Evolutionary conservation across 345 rosid genomes (phyloP).

Genomic region (Mangifera indica): DNA sequence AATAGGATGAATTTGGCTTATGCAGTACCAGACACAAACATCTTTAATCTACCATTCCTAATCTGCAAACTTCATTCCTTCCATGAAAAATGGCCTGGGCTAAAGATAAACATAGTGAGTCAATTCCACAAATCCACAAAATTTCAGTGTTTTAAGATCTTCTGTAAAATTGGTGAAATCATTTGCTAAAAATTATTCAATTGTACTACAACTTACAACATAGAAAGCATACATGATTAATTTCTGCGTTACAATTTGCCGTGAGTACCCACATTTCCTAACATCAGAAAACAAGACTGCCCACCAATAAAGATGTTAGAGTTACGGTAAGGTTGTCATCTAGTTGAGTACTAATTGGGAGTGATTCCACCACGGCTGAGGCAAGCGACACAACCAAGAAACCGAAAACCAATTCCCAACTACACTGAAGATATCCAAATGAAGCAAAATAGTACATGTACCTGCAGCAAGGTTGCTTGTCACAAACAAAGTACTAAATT

Average conservation of each 20-base stretch:
- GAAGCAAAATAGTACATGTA: slow-evolving; percentile 69
- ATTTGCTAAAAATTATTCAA: neutral
- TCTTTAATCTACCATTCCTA: too few relatives aligned
- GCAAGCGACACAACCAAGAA: slow-evolving; percentile 66
- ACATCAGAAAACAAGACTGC: slow-evolving; percentile 49
- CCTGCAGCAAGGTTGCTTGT: slow-evolving; percentile 35
- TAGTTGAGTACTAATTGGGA: slow-evolving; percentile 68
- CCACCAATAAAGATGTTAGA: slow-evolving; percentile 57
- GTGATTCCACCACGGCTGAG: slow-evolving; percentile 80
- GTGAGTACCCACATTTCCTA: neutral
- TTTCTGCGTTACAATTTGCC: neutral
- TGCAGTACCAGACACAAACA: too few relatives aligned
- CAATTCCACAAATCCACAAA: neutral
- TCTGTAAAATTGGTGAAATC: neutral
- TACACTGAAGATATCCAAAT: slow-evolving; percentile 54
- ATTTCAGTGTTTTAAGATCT: neutral
- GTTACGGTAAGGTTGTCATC: slow-evolving; percentile 93
- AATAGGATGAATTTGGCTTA: neutral
- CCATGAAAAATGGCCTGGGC: neutral
- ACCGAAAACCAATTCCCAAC: slow-evolving; percentile 52
- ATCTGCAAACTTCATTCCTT: neutral
- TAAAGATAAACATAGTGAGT: neutral
- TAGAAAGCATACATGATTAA: neutral
- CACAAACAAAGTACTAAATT: slow-evolving; percentile 8
- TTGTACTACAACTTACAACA: neutral